Evolutionary conservation across 306 rosid genomes (phyloP), one percentile per base, ranked within the genome.

Genomic region (Prunus davidiana): DNA sequence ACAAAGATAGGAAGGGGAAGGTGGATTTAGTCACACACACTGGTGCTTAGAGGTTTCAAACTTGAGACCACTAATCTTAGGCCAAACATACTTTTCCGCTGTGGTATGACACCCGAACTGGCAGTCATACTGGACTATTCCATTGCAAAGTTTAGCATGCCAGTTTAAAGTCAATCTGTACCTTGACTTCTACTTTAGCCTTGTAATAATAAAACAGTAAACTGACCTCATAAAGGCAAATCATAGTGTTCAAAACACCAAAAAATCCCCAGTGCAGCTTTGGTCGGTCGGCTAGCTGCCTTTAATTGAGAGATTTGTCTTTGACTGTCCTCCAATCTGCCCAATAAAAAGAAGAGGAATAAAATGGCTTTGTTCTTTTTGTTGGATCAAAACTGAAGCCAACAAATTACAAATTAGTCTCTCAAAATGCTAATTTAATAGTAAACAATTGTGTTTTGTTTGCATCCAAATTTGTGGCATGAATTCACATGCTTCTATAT

Each of bases 401-500:
- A 51, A 46, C 12, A 46, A 46, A 46, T 46, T 46, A 51, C 56
- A 51, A 51, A 51, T 14, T 8, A 12, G 49, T 45, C 9, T 45
- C 49, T 10, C 12, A 28, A 3, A 3, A 27, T 27, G 28, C 28
- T 27, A 27, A 27, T 27, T 27, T 27, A 27, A 27, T 27, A 27
- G 28, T 27, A 27, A 27, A 27, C 28, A 30, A 30, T 34, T 34
- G 41, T 6, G 41, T 34, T 34, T 34, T 34, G 41, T 34, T 34
- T 34, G 41, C 52, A 0, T 12, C 52, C 52, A 49, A 11, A 3
- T 0, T 49, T 49, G 18, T 11, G 65, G 69, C 72, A 9, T 34
- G 47, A 74, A 67, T 62, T 73, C 84, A 60, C 84, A 76, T 72
- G 74, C 57, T 34, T 49, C 47, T 38, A 38, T 22, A 74, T 78